These are phyloP conservation scores for Picochlorum sp. DNA, from an alignment of 139 green algal genomes.

Conservation along the genomic window DNA sequence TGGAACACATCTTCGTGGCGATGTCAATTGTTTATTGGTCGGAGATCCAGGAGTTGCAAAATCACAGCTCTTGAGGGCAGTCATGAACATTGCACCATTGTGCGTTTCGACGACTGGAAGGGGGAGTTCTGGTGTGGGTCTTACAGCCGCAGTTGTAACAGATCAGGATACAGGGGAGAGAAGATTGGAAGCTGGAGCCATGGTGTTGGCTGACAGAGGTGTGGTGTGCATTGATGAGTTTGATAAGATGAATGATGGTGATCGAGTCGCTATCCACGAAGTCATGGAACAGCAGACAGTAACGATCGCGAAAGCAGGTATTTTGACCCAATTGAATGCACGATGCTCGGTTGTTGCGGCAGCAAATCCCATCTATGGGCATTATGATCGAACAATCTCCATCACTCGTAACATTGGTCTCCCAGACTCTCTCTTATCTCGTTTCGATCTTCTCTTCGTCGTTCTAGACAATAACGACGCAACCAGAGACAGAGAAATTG, in stretches of 20 bases:
- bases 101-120: conserved; percentile 90
- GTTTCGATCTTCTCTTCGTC: conserved; percentile 98
- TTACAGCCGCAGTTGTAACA: conserved; percentile 92
- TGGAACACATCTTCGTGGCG: conserved; percentile 86
- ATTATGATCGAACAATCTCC: conserved; percentile 62
- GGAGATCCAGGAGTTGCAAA: conserved; percentile 52
- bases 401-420: conserved; percentile 91
- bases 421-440: conserved; percentile 93
- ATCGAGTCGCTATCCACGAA: conserved; percentile 98
- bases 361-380: conserved; percentile 54
- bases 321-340: conserved; percentile 92
- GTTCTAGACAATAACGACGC: conserved; percentile 84
- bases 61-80: conserved; percentile 85
- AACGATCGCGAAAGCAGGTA: conserved; percentile 97
- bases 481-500: conserved; percentile 62
- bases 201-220: conserved; percentile 96
- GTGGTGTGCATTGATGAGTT: conserved; percentile 99
- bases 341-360: conserved; percentile 76
- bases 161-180: conserved; percentile 89
- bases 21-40: conserved; percentile 95
- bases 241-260: conserved; percentile 98
- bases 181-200: conserved; percentile 91
- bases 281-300: conserved; percentile 97
- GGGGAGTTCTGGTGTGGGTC: conserved; percentile 91
- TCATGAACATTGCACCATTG: conserved; percentile 90